phyloP scores from a whole-genome alignment of 23 red algal genomes.

The Agarophyton chilense region DNA sequence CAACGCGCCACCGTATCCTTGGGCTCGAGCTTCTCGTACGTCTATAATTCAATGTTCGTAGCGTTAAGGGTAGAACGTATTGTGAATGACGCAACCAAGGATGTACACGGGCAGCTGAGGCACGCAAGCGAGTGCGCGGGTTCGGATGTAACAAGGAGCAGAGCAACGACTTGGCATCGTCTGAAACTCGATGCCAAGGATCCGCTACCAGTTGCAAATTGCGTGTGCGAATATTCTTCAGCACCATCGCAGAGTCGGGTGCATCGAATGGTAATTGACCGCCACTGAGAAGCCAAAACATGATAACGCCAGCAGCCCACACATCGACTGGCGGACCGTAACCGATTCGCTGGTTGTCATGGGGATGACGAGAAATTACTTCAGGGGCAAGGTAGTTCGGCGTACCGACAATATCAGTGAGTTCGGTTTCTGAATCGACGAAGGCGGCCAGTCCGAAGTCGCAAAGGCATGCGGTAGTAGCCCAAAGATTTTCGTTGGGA shows the following conservation, averaged over 20 bases:
- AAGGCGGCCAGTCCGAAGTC: conserved; percentile 87
- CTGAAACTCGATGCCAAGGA: conserved; percentile 29
- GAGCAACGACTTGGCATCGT: conserved; percentile 48
- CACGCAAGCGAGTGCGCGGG: conserved; percentile 24
- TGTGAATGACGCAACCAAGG: conserved; percentile 47
- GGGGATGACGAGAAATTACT: conserved; percentile 40
- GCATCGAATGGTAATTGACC: conserved; percentile 60
- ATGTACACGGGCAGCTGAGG: conserved; percentile 32
- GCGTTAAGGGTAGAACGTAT: conserved; percentile 15
- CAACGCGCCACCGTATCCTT: conserved; percentile 6
- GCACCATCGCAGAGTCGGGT: conserved; percentile 25
- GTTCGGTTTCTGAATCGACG: conserved; percentile 42
- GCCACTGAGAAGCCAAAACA: conserved; percentile 70
- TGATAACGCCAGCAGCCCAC: conserved; percentile 59
- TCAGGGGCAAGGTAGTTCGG: conserved; percentile 79
- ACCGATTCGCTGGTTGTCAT: conserved; percentile 31
- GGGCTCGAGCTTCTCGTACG: not conserved
- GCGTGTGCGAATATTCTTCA: conserved; percentile 33
- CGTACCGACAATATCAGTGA: conserved; percentile 74
- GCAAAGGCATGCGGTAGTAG: conserved; percentile 68
- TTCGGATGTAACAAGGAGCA: conserved; percentile 31
- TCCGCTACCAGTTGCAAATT: not conserved
- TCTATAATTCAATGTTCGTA: conserved; percentile 19
- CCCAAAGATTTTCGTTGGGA: conserved; percentile 63
- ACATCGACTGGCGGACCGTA: conserved; percentile 71